These are phyloP conservation scores for Paxillus involutus DNA, from an alignment of 768 basidiomycete genomes.

Conservation along the genomic window DNA sequence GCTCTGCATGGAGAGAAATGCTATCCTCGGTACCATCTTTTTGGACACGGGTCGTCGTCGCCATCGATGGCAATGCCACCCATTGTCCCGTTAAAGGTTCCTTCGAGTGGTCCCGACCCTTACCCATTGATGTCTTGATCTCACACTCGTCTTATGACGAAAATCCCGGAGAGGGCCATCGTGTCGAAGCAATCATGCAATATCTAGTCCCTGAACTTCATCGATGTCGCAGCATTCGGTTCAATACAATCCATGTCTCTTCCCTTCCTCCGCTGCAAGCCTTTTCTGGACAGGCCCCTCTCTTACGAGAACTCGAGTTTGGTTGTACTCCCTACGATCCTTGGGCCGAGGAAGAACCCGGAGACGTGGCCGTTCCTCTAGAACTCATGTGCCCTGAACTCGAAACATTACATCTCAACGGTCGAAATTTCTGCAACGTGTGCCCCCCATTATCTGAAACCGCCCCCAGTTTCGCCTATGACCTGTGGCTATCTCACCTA, in stretches of 20 bases:
- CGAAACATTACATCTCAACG: too few relatives aligned
- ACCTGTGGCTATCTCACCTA: too few relatives aligned
- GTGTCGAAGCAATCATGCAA: background rate
- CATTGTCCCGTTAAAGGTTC: background rate
- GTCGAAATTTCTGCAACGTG: too few relatives aligned
- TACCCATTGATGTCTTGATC: background rate
- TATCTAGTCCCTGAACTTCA: background rate
- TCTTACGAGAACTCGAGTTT: too few relatives aligned
- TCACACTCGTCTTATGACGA: background rate
- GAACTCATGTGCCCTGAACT: too few relatives aligned
- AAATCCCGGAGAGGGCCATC: background rate
- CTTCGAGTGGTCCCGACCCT: background rate
- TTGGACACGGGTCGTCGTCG: background rate
- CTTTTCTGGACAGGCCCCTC: too few relatives aligned
- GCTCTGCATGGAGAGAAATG: background rate
- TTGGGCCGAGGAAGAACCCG: too few relatives aligned
- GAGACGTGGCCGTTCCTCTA: too few relatives aligned
- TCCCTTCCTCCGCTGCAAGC: background rate
- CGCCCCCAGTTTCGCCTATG: too few relatives aligned
- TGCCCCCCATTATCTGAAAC: too few relatives aligned
- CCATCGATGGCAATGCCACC: background rate
- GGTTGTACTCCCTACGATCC: too few relatives aligned
- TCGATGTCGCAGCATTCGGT: background rate
- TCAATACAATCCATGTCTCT: background rate
- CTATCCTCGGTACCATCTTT: background rate